Percentiles rank a stretch among this genome's conserved stretches.
Evolutionary conservation across 768 basidiomycete genomes (phyloP).

Genomic region (Rhizopogon sp.): DNA sequence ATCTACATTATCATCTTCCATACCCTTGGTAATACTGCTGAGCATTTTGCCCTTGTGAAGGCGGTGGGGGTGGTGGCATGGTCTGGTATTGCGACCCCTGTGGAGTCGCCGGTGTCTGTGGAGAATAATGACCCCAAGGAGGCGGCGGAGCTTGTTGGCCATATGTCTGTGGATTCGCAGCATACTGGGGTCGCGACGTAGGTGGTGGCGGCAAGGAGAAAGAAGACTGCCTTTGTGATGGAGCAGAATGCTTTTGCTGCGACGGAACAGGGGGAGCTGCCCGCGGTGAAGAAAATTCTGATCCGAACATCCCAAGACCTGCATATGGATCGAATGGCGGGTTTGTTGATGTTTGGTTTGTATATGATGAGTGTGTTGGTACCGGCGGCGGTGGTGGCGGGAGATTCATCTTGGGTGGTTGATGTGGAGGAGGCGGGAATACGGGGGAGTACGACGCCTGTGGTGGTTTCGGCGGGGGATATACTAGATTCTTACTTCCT

Average conservation of each 20-base stretch:
- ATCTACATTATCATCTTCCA: slow-evolving; percentile 14
- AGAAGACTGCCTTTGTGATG: slow-evolving; percentile 21
- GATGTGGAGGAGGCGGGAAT: slow-evolving; percentile 8
- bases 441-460: slow-evolving; percentile 22
- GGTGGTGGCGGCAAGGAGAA: slow-evolving; percentile 15
- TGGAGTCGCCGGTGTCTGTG: slow-evolving; percentile 16
- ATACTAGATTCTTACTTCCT: slow-evolving; percentile 18
- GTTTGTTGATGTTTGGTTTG: slow-evolving; percentile 11
- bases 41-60: slow-evolving; percentile 23
- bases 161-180: slow-evolving; percentile 8
- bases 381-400: slow-evolving; percentile 23
- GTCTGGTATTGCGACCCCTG: slow-evolving; percentile 21
- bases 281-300: slow-evolving; percentile 4
- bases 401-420: slow-evolving; percentile 18
- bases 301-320: slow-evolving; percentile 22
- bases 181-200: slow-evolving; percentile 17
- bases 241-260: slow-evolving; percentile 13
- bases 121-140: slow-evolving; percentile 19
- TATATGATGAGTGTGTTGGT: slow-evolving; percentile 19
- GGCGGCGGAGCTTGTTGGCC: slow-evolving; percentile 22
- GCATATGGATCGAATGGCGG: slow-evolving; percentile 33
- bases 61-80: slow-evolving; percentile 25
- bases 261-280: slow-evolving; percentile 12
- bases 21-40: slow-evolving; percentile 27
- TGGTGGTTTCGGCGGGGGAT: slow-evolving; percentile 24